A percentile compares a stretch with the other conserved stretches of the same genome.
Conservation (phyloP, 1,284 basidiomycete species). For the Leccinum subatratum region DNA sequence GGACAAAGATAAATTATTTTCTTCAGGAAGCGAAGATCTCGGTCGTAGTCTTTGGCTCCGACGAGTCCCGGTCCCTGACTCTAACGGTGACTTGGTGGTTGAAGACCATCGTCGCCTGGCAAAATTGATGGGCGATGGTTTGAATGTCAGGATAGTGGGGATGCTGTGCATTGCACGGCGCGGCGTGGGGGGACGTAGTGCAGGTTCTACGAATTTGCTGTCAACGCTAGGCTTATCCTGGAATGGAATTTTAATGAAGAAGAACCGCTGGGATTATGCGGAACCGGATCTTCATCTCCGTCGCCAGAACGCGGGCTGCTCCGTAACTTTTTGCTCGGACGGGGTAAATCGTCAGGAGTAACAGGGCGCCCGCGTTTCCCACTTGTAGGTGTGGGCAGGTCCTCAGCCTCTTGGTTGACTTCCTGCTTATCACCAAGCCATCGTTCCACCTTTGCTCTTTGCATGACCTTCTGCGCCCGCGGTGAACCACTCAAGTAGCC, state of each 20-base stretch:
- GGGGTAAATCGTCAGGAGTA: slow-evolving; percentile 25
- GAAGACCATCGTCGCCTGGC: slow-evolving; percentile 52
- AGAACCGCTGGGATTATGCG: slow-evolving; percentile 28
- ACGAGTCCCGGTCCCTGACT: slow-evolving; percentile 28
- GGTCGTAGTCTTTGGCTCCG: slow-evolving; percentile 36
- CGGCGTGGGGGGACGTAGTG: slow-evolving; percentile 25
- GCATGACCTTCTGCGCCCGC: slow-evolving; percentile 40
- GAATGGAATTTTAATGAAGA: slow-evolving; percentile 29
- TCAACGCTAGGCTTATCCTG: slow-evolving; percentile 17
- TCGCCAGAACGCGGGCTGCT: slow-evolving; percentile 16
- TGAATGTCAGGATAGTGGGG: slow-evolving; percentile 37
- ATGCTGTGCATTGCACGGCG: slow-evolving; percentile 18
- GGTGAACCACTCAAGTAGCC: slow-evolving; percentile 27
- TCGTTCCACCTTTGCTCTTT: slow-evolving; percentile 38
- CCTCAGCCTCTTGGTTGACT: slow-evolving; percentile 23
- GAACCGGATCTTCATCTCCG: slow-evolving; percentile 30
- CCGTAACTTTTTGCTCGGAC: slow-evolving; percentile 28
- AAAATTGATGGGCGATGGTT: slow-evolving; percentile 51
- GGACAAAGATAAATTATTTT: slow-evolving; percentile 32
- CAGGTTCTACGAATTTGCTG: slow-evolving; percentile 24
- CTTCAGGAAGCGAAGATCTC: slow-evolving; percentile 28
- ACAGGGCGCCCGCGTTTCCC: slow-evolving; percentile 26
- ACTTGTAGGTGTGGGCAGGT: slow-evolving; percentile 11
- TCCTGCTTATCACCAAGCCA: slow-evolving; percentile 32
- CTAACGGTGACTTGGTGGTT: slow-evolving; percentile 29